These are phyloP conservation scores for Microstroma glucosiphilum DNA, from an alignment of 1,284 basidiomycete genomes.

Conservation along the genomic window DNA sequence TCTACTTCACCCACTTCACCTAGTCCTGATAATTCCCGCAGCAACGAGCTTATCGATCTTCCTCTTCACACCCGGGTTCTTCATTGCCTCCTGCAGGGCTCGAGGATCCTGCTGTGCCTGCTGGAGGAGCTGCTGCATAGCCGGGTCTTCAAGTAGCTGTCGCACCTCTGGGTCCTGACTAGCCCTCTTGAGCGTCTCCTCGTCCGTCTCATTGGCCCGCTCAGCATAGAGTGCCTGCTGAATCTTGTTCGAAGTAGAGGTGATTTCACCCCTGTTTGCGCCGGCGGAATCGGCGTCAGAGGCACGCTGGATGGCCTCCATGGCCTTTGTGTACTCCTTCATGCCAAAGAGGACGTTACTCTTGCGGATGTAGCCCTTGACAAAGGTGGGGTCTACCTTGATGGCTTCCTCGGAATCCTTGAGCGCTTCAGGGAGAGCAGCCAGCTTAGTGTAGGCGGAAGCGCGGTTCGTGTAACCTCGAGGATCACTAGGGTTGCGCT, in stretches of 20 bases:
- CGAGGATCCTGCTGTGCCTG: constrained; percentile 83
- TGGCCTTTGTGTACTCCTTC: constrained; percentile 78
- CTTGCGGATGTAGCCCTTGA: constrained; percentile 92
- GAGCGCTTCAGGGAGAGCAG: constrained; percentile 86
- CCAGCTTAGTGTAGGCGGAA: constrained; percentile 90
- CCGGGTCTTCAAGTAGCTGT: constrained; percentile 58
- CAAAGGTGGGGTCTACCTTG: constrained; percentile 68
- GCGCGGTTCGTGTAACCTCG: constrained; percentile 89
- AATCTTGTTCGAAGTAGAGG: constrained; percentile 33
- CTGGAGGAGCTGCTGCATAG: constrained; percentile 68
- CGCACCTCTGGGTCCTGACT: constrained; percentile 96
- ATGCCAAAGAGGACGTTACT: constrained; percentile 77
- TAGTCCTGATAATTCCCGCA: constrained; percentile 71
- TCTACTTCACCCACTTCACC: constrained; percentile 7
- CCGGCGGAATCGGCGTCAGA: constrained; percentile 32
- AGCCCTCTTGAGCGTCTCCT: constrained; percentile 84
- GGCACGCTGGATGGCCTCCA: constrained; percentile 42
- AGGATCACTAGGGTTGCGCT: constrained; percentile 83
- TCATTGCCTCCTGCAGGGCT: constrained; percentile 92
- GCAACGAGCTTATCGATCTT: constrained; percentile 91
- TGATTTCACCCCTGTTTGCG: constrained; percentile 38
- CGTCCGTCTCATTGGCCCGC: constrained; percentile 80
- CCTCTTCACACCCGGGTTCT: constrained; percentile 59
- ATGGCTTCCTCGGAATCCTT: constrained; percentile 94
- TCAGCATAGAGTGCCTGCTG: constrained; percentile 74